Conservation (phyloP, 2,329 filamentous ascomycete genomes). For the Pseudogymnoascus sp. region DNA sequence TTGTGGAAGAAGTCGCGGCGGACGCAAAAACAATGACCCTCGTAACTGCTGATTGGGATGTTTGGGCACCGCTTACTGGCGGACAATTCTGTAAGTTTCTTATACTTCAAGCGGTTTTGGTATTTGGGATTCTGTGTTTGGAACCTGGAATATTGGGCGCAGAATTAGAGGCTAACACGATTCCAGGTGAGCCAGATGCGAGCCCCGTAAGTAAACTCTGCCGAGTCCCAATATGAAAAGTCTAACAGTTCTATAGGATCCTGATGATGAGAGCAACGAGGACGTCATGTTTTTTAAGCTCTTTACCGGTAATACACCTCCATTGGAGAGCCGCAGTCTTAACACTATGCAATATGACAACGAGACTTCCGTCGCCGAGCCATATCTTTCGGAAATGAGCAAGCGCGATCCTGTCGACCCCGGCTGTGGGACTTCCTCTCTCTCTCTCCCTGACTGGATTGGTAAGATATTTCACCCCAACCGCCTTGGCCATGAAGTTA, state of each 20-base stretch:
- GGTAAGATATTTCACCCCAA: slow-evolving; percentile 31
- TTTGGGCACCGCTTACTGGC: slow-evolving; percentile 24
- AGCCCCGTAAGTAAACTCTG: neutral
- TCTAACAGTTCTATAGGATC: neutral
- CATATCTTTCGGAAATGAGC: slow-evolving; percentile 8
- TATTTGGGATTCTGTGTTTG: neutral
- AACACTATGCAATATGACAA: slow-evolving; percentile 12
- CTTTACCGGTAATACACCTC: slow-evolving; percentile 15
- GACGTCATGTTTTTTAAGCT: slow-evolving; percentile 31
- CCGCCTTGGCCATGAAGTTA: slow-evolving; percentile 23
- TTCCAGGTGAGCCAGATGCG: neutral
- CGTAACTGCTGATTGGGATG: slow-evolving; percentile 22
- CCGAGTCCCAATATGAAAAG: neutral
- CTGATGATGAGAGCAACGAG: slow-evolving; percentile 26
- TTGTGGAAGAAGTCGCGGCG: slow-evolving; percentile 21
- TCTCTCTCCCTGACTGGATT: slow-evolving; percentile 29
- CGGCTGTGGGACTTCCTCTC: slow-evolving; percentile 12
- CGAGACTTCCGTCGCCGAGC: slow-evolving; percentile 12
- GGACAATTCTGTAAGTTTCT: slow-evolving; percentile 29
- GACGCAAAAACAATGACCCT: slow-evolving; percentile 24
- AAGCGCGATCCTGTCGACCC: slow-evolving; percentile 23
- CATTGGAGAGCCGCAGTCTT: neutral
- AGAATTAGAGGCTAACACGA: neutral
- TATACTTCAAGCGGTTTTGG: neutral
- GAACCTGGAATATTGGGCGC: neutral